Conservation (phyloP, 1,284 basidiomycete genomes). For the Sanghuangporus baumii region DNA sequence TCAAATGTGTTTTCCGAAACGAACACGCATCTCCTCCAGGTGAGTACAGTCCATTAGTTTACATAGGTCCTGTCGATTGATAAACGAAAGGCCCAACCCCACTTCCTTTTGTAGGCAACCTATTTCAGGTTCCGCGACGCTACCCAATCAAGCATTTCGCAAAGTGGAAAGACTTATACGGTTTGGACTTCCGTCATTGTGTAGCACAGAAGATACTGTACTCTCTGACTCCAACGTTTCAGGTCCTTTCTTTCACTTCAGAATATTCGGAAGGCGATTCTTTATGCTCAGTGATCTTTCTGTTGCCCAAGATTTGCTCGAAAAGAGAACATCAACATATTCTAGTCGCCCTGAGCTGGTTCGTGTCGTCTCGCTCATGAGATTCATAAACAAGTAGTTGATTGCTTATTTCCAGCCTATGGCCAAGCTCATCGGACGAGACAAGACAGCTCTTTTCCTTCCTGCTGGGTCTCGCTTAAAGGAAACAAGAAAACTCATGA, state of each 20-base stretch:
- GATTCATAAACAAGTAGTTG: neutral
- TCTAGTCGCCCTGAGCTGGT: constrained; percentile 8
- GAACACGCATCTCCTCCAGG: too few species aligned
- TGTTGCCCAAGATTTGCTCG: constrained; percentile 17
- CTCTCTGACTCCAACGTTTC: neutral
- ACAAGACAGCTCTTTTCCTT: constrained; percentile 4
- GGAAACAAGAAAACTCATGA: constrained; percentile 1
- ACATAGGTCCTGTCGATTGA: too few species aligned
- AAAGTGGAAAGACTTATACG: neutral
- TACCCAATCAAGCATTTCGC: neutral
- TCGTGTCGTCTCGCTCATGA: neutral
- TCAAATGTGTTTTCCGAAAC: too few species aligned
- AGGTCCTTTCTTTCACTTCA: constrained; percentile 13
- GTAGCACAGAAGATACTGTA: too few species aligned
- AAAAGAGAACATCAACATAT: constrained; percentile 17
- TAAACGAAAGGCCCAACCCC: too few species aligned
- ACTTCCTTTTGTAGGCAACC: constrained; percentile 9
- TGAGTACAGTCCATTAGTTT: too few species aligned
- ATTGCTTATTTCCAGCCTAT: neutral
- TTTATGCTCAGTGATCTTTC: constrained; percentile 16
- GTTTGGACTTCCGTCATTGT: neutral
- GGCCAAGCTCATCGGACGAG: constrained; percentile 4
- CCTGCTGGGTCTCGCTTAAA: neutral
- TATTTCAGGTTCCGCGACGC: neutral
- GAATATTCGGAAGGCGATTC: constrained; percentile 14